Evolutionary conservation across 108 stramenopile genomes (phyloP), one percentile per base, ranked within the genome.

Genomic region (Nitzschia palea): DNA sequence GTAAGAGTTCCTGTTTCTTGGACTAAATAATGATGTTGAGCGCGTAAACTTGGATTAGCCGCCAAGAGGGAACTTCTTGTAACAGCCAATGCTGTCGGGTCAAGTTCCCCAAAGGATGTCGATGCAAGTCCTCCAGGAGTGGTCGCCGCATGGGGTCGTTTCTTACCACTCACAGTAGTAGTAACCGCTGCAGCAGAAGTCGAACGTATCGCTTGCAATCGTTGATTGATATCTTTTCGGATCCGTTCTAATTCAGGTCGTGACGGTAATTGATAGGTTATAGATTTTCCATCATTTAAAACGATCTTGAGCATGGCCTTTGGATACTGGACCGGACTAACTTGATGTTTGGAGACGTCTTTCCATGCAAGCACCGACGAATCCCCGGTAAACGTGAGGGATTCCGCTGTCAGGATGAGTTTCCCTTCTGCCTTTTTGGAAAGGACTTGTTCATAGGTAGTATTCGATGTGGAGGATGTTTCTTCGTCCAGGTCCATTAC

Each of bases 51-150:
- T 1, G 89, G 90, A 73, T 90, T 84, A 50, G 88, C 84, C 20
- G 93, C 88, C 42, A 95, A 77, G 34, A 95, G 76, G 32, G 87
- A 78, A 12, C 88, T 85, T 20, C 93, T 83, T 17, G 93, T 85
- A 15, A 89, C 87, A 26, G 87, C 79, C n/a, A 86, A 30, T 4
- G 86, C 86, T 9, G 86, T 75, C 9, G 85, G 80, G 59, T 89
- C 90, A 54, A 80, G 74, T 53, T 77, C 79, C 42, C 80, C 84
- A 73, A 78, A 89, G 18, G 76, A 64, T 5, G 71, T 55, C 18
- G 77, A 77, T 22, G 79, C 56, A 37, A 62, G 54, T 64, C 30
- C 5, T 6, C 53, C 67, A 57, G 59, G 20, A 14, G 70, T 20
- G n/a, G 35, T 28, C 43, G 32, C 22, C 27, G 52, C 15, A 20